Evolutionary conservation across 2,329 filamentous ascomycete species (phyloP), one percentile per base, ranked within the genome.

Genomic region (Xylariaceae sp.): DNA sequence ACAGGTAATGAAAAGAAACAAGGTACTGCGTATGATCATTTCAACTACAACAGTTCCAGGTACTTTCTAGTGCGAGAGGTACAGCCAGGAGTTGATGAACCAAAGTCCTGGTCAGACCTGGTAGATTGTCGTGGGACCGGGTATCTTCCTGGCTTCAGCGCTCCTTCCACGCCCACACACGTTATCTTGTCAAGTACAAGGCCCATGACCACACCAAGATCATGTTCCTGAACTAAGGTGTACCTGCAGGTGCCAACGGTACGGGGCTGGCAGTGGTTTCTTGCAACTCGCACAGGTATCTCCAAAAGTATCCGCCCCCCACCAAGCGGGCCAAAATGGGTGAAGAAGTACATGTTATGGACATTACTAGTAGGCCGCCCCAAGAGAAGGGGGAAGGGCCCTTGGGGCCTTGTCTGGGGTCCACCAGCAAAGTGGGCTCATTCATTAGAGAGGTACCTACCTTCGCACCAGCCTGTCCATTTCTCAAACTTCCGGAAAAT

Each of bases 191-290:
- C 18, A 18, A 29, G 43, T 46, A 46, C 41, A 29, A 41, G 21
- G 14, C 15, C 29, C 21, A 29, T 31, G 28, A 39, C 35, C n/a
- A 12, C 27, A 37, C 39, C 31, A 18, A 34, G 31, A 37, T 38
- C 42, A 39, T 40, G 34, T 38, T 43, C 36, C 37, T 44, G 36
- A 19, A 32, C 43, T 41, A 46, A 31, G 33, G 21, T 44, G 46
- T 48, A 48, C 43, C 46, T 48, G 46, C 43, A 44, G 46, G 26
- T 40, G 43, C 34, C 40, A 44, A 36, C 40, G 35, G 46, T 47
- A 46, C 43, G 43, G 46, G 21, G 46, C 46, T 48, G 46, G 44
- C 40, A 34, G 41, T 46, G 46, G 44, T 37, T 44, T 42, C 40
- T 39, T 45, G 45, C 45, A 39, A 40, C 38, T 34, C 14, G 34